Evolutionary conservation across 139 green algal species (phyloP).

Genomic region (Coelastrella sp.): DNA sequence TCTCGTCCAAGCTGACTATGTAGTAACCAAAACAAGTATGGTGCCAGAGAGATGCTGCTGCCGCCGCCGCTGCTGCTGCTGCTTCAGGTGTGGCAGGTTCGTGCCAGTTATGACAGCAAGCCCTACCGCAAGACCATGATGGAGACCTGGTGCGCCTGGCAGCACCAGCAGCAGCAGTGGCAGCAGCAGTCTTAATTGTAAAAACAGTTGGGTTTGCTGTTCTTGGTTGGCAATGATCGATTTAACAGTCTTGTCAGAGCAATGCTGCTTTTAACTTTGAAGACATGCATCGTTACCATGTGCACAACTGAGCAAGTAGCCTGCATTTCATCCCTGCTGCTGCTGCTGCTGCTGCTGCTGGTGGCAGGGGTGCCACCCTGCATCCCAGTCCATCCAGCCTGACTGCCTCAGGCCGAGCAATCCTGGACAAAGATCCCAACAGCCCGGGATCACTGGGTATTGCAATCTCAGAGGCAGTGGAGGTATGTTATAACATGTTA

Average conservation of each 20-base stretch:
- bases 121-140: slow-evolving; percentile 58
- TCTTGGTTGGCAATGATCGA: not conserved
- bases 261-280: no score
- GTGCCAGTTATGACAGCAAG: slow-evolving; percentile 52
- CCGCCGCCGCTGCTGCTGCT: slow-evolving; percentile 14
- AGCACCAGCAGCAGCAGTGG: not conserved
- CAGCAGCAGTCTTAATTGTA: not conserved
- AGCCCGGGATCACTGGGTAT: slow-evolving; percentile 28
- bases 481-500: slow-evolving; percentile 32
- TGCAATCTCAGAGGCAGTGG: slow-evolving; percentile 45
- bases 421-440: slow-evolving; percentile 39
- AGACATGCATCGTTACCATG: no score
- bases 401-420: slow-evolving; percentile 36
- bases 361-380: slow-evolving; percentile 37
- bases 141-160: slow-evolving; percentile 40
- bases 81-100: slow-evolving; percentile 46
- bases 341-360: not conserved
- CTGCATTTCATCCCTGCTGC: not conserved
- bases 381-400: slow-evolving; percentile 28
- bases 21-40: no score
- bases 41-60: not conserved
- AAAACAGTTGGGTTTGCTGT: not conserved
- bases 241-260: not conserved
- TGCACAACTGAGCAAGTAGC: no score
- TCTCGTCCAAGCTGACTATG: no score